Evolutionary conservation across 208 protist genomes (phyloP), one percentile per base, ranked within the genome.

Genomic region (Angomonas deanei): DNA sequence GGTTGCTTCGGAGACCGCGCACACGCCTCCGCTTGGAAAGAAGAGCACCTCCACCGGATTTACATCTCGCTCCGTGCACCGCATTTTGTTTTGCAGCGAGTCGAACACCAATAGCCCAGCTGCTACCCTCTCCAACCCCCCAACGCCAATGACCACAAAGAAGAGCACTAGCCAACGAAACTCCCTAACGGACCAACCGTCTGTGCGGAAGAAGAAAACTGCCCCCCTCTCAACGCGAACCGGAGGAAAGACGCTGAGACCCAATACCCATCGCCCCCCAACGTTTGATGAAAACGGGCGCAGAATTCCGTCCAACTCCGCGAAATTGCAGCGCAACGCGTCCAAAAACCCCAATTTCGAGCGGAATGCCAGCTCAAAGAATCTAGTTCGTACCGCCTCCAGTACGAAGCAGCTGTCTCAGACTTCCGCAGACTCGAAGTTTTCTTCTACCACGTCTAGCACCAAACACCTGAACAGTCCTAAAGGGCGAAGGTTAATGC

Each of bases 381-480:
- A 68, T 42, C 53, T 61, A 28, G 17, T 19, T 26, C 33, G 57
- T 38, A 61, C 58, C 58, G 30, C 50, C 0, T 60, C 66, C 21
- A 61, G 26, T 26, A 33, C 30, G 17, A 48, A 64, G 30, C 3
- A 15, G 15, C 26, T 19, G 4, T 24, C 28, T 10, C 92, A 97
- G 0, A 78, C 62, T 3, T 60, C 86, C 6, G 91, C 77, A 10
- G 96, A 99, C 21, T 97, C 99, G 81, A 72, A 99, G 57, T 99
- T 96, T 81, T 85, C 94, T 0, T 93, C 93, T 31, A 96, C 96
- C 23, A 93, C 88, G 19, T 86, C 73, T 1, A 82, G 80, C 74
- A 58, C 38, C 10, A 73, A 93, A 64, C 84, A 91, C 33, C 17
- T 92, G 36, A 2, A 57, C 1, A 19, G 38, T 32, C 3, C 38